A percentile compares a stretch with the other conserved stretches of the same genome.
phyloP scores from a whole-genome alignment of 768 basidiomycete species.

The Podaxis sp. region DNA sequence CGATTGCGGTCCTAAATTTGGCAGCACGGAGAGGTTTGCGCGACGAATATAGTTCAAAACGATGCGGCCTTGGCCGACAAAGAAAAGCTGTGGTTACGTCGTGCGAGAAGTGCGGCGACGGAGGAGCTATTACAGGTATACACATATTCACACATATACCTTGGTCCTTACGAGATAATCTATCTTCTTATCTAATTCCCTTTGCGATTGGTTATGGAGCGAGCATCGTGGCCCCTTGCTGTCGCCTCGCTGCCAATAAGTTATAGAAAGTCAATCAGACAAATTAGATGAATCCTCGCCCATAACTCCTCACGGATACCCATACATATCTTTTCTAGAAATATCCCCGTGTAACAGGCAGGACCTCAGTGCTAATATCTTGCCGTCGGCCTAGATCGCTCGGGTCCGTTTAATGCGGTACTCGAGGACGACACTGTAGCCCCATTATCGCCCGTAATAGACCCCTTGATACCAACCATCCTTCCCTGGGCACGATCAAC shows the following conservation, averaged over 20 bases:
- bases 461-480: no score
- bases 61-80: no score
- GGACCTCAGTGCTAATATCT: neutral
- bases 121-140: neutral
- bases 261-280: neutral
- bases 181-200: neutral
- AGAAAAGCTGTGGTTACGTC: neutral
- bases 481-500: no score
- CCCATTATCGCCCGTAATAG: neutral
- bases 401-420: neutral
- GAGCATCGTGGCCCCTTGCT: neutral
- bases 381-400: neutral
- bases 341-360: neutral
- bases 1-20: no score
- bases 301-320: neutral
- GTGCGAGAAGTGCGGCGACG: neutral
- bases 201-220: neutral
- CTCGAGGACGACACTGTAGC: neutral
- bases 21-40: no score
- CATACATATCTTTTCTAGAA: neutral
- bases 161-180: slow-evolving; percentile 2
- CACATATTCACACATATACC: neutral
- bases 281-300: neutral
- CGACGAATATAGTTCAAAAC: neutral
- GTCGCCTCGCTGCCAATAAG: neutral